Conservation (phyloP, 2,329 filamentous ascomycete genomes). For the Epichloe scottii region DNA sequence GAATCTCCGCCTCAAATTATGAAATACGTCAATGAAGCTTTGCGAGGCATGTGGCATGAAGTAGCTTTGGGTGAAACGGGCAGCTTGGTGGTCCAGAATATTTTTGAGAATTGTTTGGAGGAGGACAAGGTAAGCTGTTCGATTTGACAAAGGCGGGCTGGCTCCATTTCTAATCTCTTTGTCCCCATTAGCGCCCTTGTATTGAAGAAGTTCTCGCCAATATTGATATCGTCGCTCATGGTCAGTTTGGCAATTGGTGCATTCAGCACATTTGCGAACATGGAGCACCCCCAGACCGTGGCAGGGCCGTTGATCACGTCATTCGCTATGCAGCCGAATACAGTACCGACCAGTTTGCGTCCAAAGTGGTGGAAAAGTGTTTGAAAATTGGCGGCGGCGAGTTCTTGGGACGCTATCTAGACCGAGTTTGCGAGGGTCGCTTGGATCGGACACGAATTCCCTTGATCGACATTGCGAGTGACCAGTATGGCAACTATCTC, state of each 20-base stretch:
- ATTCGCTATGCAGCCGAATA: conserved; percentile 89
- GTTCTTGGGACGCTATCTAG: conserved; percentile 84
- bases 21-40: conserved; percentile 92
- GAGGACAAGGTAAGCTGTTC: conserved; percentile 70
- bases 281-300: conserved; percentile 79
- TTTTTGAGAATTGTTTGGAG: conserved; percentile 97
- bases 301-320: conserved; percentile 88
- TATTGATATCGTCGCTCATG: conserved; percentile 92
- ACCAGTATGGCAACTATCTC: conserved; percentile 97
- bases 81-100: conserved; percentile 96
- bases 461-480: conserved; percentile 93
- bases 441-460: conserved; percentile 88
- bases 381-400: conserved; percentile 89
- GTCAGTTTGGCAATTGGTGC: conserved; percentile 99
- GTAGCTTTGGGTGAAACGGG: conserved; percentile 95
- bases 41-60: conserved; percentile 97
- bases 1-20: conserved; percentile 95
- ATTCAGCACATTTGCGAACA: conserved; percentile 99
- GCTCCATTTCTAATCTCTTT: neutral
- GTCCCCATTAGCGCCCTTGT: conserved; percentile 64
- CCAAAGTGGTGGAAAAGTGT: conserved; percentile 98
- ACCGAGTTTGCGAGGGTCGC: conserved; percentile 85
- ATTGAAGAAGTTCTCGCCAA: conserved; percentile 93
- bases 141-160: neutral
- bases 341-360: conserved; percentile 98